Conservation (phyloP, 768 basidiomycete genomes). For the Coprinellus micaceus region DNA sequence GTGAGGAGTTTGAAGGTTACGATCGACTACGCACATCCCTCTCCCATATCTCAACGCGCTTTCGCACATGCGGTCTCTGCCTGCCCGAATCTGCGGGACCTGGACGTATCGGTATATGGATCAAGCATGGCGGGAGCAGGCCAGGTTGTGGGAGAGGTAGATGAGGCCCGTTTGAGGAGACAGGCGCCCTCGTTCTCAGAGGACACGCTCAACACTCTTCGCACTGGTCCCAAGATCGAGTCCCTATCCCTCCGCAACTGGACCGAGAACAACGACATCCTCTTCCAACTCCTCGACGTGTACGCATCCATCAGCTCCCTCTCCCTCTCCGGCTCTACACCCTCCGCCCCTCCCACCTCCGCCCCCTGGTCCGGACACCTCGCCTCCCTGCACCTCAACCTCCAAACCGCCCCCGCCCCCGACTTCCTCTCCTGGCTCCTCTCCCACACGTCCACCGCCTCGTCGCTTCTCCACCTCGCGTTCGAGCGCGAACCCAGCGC, state of each 20-base stretch:
- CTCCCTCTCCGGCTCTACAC: constrained; percentile 55
- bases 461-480: constrained; percentile 49
- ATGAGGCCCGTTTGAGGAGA: constrained; percentile 44
- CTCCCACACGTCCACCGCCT: constrained; percentile 40
- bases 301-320: constrained; percentile 58
- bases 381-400: constrained; percentile 53
- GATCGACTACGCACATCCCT: constrained; percentile 68
- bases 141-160: constrained; percentile 14
- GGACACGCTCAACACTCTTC: constrained; percentile 47
- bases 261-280: constrained; percentile 56
- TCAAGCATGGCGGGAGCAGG: constrained; percentile 43
- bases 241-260: constrained; percentile 66
- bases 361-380: constrained; percentile 36
- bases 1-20: constrained; percentile 53
- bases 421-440: constrained; percentile 72
- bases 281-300: constrained; percentile 60
- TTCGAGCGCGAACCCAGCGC: constrained; percentile 58
- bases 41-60: constrained; percentile 47
- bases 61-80: constrained; percentile 56
- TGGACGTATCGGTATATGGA: constrained; percentile 60
- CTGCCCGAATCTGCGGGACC: constrained; percentile 56
- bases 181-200: constrained; percentile 54
- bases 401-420: constrained; percentile 56
- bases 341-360: constrained; percentile 44
- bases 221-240: constrained; percentile 48